These are phyloP conservation scores for Camellia oleifera DNA, from an alignment of 179 eudicot species.

Conservation along the genomic window DNA sequence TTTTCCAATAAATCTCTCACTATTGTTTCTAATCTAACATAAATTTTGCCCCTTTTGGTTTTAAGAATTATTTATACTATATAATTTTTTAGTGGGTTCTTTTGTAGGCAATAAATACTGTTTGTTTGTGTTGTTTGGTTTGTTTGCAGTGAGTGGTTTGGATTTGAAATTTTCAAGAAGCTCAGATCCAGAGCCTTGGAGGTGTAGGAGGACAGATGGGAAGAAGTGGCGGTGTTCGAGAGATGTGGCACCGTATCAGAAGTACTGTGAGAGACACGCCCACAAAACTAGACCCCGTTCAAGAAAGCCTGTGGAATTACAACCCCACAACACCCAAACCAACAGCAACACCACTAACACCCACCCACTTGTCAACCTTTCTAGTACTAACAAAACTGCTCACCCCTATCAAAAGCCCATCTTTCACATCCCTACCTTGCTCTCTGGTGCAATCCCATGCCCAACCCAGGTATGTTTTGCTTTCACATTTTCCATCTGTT, in stretches of 20 bases:
- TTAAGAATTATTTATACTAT: not conserved
- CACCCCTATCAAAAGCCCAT: conserved; percentile 14
- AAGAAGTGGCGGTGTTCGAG: conserved; percentile 74
- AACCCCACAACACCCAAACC: conserved; percentile 10
- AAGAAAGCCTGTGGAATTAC: conserved; percentile 84
- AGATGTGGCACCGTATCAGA: conserved; percentile 62
- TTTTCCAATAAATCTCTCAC: not conserved
- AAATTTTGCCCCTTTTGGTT: not conserved
- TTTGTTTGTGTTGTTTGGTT: not conserved
- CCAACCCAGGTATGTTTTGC: conserved; percentile 22
- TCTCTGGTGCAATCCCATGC: conserved; percentile 20
- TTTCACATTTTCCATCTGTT: not conserved
- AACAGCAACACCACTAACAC: not conserved
- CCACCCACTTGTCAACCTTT: conserved; percentile 6
- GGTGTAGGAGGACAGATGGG: conserved; percentile 74
- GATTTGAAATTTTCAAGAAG: conserved; percentile 32
- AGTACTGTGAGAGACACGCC: conserved; percentile 71
- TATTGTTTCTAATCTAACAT: not conserved
- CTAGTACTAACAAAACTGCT: conserved; percentile 12
- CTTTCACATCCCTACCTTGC: conserved; percentile 19
- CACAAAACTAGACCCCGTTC: conserved; percentile 68
- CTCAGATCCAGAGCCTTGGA: conserved; percentile 62
- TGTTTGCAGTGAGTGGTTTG: conserved; percentile 25
- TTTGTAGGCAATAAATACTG: not conserved
- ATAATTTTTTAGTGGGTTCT: not conserved